phyloP scores from a whole-genome alignment of 352 stramenopile genomes.

The Globisporangium paddicum region DNA sequence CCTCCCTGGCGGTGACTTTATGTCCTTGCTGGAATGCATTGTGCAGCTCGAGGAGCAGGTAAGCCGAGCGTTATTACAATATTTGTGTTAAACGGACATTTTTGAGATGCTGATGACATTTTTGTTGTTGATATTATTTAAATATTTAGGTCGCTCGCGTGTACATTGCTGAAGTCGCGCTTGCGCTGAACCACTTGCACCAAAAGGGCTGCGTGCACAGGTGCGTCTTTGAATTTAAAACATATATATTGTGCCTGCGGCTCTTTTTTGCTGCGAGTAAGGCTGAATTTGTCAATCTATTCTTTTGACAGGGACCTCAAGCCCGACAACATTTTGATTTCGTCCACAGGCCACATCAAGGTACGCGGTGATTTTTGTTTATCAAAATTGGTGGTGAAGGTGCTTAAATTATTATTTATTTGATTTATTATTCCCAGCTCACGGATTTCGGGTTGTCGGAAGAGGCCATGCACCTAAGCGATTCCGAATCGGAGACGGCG shows the following conservation, averaged over 20 bases:
- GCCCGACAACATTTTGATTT: constrained; percentile 89
- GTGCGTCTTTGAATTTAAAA: constrained; percentile 17
- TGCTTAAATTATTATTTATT: neutral
- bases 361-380: constrained; percentile 21
- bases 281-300: constrained; percentile 10
- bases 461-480: constrained; percentile 54
- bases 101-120: neutral
- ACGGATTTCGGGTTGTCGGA: constrained; percentile 87
- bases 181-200: constrained; percentile 85
- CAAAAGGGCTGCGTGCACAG: constrained; percentile 80
- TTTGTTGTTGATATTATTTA: constrained; percentile 2
- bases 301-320: constrained; percentile 71
- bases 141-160: constrained; percentile 61
- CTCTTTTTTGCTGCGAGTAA: neutral
- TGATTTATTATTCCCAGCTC: constrained; percentile 29
- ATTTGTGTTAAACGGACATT: too few relatives aligned
- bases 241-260: neutral
- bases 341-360: constrained; percentile 84
- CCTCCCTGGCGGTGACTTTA: constrained; percentile 86
- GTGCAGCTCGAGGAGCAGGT: constrained; percentile 86
- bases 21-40: constrained; percentile 86
- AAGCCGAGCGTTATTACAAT: too few relatives aligned
- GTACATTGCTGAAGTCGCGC: constrained; percentile 86
- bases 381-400: neutral
- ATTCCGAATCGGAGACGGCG: constrained; percentile 28